These are phyloP conservation scores for Rhodamnia rubescens DNA, from an alignment of 345 rosid genomes.

Conservation along the genomic window DNA sequence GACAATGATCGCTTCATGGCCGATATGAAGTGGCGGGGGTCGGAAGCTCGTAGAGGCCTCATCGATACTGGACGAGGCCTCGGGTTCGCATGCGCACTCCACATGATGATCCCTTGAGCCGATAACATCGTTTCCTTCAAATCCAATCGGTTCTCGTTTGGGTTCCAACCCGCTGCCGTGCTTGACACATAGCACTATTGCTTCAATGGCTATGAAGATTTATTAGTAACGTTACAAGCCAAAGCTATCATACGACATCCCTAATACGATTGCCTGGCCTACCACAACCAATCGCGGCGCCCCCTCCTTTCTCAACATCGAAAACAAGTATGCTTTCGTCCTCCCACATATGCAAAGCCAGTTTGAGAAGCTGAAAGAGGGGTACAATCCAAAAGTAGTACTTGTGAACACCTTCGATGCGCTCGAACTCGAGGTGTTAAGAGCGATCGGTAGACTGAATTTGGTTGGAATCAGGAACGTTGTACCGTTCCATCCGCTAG, in stretches of 20 bases:
- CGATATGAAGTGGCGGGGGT: background rate
- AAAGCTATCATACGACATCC: background rate
- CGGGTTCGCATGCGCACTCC: background rate
- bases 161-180: constrained; percentile 64
- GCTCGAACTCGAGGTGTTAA: background rate
- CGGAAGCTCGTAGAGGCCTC: constrained; percentile 1
- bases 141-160: constrained; percentile 36
- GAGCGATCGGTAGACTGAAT: background rate
- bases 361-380: background rate
- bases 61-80: background rate
- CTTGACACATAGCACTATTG: constrained; percentile 41
- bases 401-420: constrained; percentile 4
- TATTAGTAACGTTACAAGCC: background rate
- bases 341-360: background rate
- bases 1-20: constrained; percentile 7
- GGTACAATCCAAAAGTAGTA: background rate
- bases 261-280: constrained; percentile 24
- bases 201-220: constrained; percentile 26
- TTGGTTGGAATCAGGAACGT: background rate
- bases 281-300: constrained; percentile 24
- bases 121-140: constrained; percentile 10
- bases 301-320: constrained; percentile 36
- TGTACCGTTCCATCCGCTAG: background rate
- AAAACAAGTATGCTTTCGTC: background rate
- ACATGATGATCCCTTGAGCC: constrained; percentile 26